These are phyloP conservation scores for Mortierella sp. DNA, from an alignment of 371 early-diverging fungal species.

Conservation along the genomic window DNA sequence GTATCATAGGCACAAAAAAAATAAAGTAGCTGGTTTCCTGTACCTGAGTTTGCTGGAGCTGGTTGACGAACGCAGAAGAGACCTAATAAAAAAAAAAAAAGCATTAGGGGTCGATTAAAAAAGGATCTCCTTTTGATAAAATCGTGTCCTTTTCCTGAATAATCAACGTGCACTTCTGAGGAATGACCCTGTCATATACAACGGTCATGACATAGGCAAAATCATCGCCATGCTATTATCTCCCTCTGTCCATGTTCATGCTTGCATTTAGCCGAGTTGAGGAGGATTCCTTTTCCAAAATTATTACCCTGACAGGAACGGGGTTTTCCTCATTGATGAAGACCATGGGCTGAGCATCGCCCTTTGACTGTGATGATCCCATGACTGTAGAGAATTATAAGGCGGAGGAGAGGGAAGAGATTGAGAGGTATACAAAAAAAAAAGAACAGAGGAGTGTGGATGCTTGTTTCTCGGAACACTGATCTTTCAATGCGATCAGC, in stretches of 20 bases:
- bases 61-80: slow-evolving; percentile 48
- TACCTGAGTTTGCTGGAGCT: slow-evolving; percentile 49
- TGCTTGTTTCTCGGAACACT: slow-evolving; percentile 5
- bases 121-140: neutral
- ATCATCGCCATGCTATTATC: neutral
- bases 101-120: neutral
- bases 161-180: too few relatives aligned
- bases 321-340: slow-evolving; percentile 54
- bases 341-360: slow-evolving; percentile 48
- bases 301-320: slow-evolving; percentile 52
- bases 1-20: neutral
- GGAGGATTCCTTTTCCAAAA: neutral
- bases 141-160: too few relatives aligned
- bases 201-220: neutral
- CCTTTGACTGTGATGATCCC: slow-evolving; percentile 56
- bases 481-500: slow-evolving; percentile 16
- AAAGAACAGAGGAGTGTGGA: neutral
- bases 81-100: slow-evolving; percentile 19
- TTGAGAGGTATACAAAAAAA: neutral
- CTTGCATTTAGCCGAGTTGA: neutral
- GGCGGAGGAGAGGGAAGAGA: slow-evolving; percentile 15
- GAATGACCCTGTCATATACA: neutral
- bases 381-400: slow-evolving; percentile 7
- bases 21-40: neutral
- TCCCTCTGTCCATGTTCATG: neutral